These are phyloP conservation scores for Pseudohalonectria lignicola DNA, from an alignment of 2,329 filamentous ascomycete genomes.

Conservation along the genomic window DNA sequence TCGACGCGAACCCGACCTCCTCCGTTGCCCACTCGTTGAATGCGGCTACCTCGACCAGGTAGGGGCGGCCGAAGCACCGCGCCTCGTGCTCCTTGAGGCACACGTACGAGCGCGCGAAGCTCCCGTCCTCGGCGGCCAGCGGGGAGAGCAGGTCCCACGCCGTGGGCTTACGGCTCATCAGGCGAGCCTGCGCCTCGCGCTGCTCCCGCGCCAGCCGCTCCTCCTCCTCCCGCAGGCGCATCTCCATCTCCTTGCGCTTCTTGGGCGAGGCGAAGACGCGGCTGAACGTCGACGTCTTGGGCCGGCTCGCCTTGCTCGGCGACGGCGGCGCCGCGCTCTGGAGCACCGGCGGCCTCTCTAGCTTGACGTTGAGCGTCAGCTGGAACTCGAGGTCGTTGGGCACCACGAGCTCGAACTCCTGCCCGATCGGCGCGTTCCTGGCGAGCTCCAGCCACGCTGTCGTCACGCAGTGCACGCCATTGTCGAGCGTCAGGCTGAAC, in stretches of 20 bases:
- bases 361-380: slow-evolving; percentile 88
- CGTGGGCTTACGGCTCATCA: slow-evolving; percentile 39
- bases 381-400: slow-evolving; percentile 98
- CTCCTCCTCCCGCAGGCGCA: slow-evolving; percentile 72
- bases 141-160: slow-evolving; percentile 82
- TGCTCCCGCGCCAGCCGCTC: slow-evolving; percentile 57
- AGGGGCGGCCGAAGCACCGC: slow-evolving; percentile 77
- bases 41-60: slow-evolving; percentile 80
- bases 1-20: slow-evolving; percentile 65
- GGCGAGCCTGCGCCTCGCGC: slow-evolving; percentile 51
- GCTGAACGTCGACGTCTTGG: slow-evolving; percentile 82
- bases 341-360: slow-evolving; percentile 76
- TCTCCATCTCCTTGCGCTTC: slow-evolving; percentile 90
- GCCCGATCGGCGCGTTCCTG: slow-evolving; percentile 85
- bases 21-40: slow-evolving; percentile 99
- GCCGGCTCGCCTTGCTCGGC: slow-evolving; percentile 52
- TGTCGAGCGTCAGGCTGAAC: slow-evolving; percentile 96
- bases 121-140: slow-evolving; percentile 80
- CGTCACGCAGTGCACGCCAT: slow-evolving; percentile 94
- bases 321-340: slow-evolving; percentile 54
- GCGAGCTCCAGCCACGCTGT: slow-evolving; percentile 92
- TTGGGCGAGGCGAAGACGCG: slow-evolving; percentile 89
- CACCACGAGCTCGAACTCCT: slow-evolving; percentile 96
- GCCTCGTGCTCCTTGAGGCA: slow-evolving; percentile 88
- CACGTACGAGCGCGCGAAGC: slow-evolving; percentile 88